phyloP scores from a whole-genome alignment of 352 stramenopile species.

The Globisporangium perplexum region DNA sequence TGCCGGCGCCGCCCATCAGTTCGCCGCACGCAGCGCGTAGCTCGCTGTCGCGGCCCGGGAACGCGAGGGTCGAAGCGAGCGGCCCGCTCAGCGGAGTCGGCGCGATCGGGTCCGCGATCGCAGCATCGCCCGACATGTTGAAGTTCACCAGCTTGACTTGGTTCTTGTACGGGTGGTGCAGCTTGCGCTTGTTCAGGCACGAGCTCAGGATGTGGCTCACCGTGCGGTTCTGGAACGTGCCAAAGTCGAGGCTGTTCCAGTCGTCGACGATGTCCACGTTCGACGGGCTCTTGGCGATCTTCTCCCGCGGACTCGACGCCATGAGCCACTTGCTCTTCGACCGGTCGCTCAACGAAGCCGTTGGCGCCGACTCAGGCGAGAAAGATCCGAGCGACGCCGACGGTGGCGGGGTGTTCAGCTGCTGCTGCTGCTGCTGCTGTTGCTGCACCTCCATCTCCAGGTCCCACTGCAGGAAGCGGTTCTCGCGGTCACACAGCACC shows the following conservation, averaged over 20 bases:
- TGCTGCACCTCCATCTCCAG: slow-evolving; percentile 49
- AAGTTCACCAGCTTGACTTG: slow-evolving; percentile 82
- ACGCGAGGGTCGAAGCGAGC: slow-evolving; percentile 49
- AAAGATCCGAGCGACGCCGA: slow-evolving; percentile 12
- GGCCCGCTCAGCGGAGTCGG: slow-evolving; percentile 26
- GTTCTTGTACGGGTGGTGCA: slow-evolving; percentile 83
- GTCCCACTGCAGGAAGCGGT: slow-evolving; percentile 75
- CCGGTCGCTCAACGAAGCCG: slow-evolving; percentile 11
- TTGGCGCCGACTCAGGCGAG: slow-evolving; percentile 6
- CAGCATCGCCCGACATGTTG: slow-evolving; percentile 34
- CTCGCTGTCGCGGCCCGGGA: slow-evolving; percentile 27
- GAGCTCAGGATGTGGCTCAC: slow-evolving; percentile 82
- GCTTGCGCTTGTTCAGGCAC: slow-evolving; percentile 76
- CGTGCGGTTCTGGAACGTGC: slow-evolving; percentile 78
- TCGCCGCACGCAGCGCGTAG: neutral
- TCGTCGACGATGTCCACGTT: slow-evolving; percentile 78
- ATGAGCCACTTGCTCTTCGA: slow-evolving; percentile 32
- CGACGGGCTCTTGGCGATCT: slow-evolving; percentile 54
- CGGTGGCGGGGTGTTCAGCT: slow-evolving; percentile 14
- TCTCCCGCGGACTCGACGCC: slow-evolving; percentile 48
- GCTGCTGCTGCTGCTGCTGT: slow-evolving; percentile 26
- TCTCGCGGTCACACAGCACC: slow-evolving; percentile 75
- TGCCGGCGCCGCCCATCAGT: neutral
- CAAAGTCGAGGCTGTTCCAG: slow-evolving; percentile 74
- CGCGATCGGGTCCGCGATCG: slow-evolving; percentile 7